Percentiles rank a stretch among this genome's conserved stretches.
Evolutionary conservation across 345 rosid genomes (phyloP).

Genomic region (Anacardium occidentale): DNA sequence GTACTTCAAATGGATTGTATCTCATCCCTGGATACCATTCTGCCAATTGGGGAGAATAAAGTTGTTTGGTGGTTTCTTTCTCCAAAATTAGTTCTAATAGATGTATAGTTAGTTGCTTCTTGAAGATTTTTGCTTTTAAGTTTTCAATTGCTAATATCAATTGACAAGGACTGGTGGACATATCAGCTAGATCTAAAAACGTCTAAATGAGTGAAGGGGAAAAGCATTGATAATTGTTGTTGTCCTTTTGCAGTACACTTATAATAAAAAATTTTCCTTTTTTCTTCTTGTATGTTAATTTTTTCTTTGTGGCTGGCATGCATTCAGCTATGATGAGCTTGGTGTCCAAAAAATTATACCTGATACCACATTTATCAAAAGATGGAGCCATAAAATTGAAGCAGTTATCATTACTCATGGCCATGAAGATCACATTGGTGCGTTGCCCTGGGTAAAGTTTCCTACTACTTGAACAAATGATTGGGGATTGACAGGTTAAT

Average conservation of each 20-base stretch:
- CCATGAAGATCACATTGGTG: conserved; percentile 99
- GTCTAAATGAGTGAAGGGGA: not conserved
- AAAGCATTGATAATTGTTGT: conserved; percentile 4
- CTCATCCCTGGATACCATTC: conserved; percentile 14
- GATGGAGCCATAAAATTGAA: conserved; percentile 96
- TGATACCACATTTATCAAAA: conserved; percentile 89
- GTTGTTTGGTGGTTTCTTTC: not conserved
- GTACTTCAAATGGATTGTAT: not conserved
- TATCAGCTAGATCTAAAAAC: not conserved
- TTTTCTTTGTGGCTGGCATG: conserved; percentile 10
- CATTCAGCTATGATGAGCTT: conserved; percentile 80
- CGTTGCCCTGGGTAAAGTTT: conserved; percentile 98
- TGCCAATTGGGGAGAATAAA: not conserved
- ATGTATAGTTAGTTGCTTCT: not conserved
- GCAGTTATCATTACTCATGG: conserved; percentile 97
- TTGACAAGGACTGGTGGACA: not conserved
- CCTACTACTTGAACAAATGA: conserved; percentile 34
- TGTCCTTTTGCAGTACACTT: conserved; percentile 3
- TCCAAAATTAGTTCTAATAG: not conserved
- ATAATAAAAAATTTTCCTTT: conserved; percentile 11
- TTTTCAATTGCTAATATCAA: conserved; percentile 1
- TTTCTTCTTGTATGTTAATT: conserved; percentile 15
- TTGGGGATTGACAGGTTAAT: not conserved
- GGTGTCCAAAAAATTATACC: conserved; percentile 95
- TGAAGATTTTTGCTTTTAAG: conserved; percentile 1